Conservation (phyloP, 2,329 filamentous ascomycete genomes). For the Fusarium pseudonygamai region DNA sequence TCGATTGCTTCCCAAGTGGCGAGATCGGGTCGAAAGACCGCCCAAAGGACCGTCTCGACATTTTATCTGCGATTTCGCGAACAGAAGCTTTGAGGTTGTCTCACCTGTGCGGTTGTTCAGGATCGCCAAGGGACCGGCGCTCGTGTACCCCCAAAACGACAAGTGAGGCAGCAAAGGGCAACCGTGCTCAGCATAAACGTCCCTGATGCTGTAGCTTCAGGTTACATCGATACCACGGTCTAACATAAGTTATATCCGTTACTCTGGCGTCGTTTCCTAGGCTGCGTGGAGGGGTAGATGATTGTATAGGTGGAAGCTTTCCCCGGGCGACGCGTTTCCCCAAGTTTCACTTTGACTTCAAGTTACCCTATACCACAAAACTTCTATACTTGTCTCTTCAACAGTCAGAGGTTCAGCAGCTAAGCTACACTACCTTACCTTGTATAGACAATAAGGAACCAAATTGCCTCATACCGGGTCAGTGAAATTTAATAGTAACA, state of each 20-base stretch:
- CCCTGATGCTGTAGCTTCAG: neutral
- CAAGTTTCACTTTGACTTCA: neutral
- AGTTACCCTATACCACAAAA: slow-evolving; percentile 18
- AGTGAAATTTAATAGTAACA: neutral
- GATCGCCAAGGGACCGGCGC: neutral
- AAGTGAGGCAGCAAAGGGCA: neutral
- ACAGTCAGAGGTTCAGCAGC: neutral
- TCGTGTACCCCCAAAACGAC: slow-evolving; percentile 5
- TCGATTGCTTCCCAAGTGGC: neutral
- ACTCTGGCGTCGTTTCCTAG: neutral
- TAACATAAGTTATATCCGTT: neutral
- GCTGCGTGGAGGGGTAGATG: neutral
- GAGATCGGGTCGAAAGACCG: neutral
- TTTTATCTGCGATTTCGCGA: neutral
- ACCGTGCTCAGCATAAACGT: neutral
- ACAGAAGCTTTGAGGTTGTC: slow-evolving; percentile 12
- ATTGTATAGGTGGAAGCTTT: neutral
- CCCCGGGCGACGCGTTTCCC: neutral
- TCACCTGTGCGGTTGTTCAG: slow-evolving; percentile 9
- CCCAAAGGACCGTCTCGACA: neutral
- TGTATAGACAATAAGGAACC: neutral
- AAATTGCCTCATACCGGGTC: no score
- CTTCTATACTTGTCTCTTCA: neutral
- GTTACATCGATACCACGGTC: neutral
- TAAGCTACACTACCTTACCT: neutral